Base-by-base conservation (phyloP, 257 asterid species). In the Rauvolfia tetraphylla region DNA sequence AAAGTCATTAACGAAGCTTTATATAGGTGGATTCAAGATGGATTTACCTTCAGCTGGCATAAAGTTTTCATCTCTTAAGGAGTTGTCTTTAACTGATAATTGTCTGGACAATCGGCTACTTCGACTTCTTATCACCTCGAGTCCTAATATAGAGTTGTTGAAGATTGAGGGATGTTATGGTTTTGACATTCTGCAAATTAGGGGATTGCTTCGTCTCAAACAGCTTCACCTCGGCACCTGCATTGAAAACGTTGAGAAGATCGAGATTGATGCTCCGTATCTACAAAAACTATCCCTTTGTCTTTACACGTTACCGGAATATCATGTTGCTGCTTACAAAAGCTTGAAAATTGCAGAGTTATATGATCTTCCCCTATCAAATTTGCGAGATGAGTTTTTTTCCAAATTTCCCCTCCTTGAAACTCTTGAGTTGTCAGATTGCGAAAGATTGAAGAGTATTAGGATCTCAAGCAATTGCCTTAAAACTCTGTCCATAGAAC, bases 261-360 rank as follows among this genome's bases (percentile, higher is more conserved):
- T 63, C 27, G 25, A 63, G 70, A 63, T 63, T 63, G 42, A 63
- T 29, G 70, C 70, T 29, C 44, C 70, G 27, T 25, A 63, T 14
- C 70, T 63, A 7, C 42, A 63, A 39, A 5, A 33, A 3, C 70
- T n/a, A n/a, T n/a, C n/a, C n/a, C n/a, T 63, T 20, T 29, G 44
- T 63, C 42, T 33, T 22, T 38, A 41, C 12, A 63, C 22, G 17
- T 63, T 49, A 34, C 57, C 9, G 13, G 53, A 29, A 13, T 38
- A 44, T 36, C 25, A 75, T 7, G 70, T 75, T n/a, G 46, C 73
- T 65, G 58, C 73, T 65, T 75, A 72, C 54, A 75, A 65, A 49
- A 38, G 65, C 57, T 13, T 75, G 18, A 75, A 31, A 25, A 13
- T 13, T 48, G 10, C 62, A 71, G 29, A 41, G 18, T 71, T 75